Evolutionary conservation across 805 yeast species (phyloP).

Genomic region (Pichia heedii): DNA sequence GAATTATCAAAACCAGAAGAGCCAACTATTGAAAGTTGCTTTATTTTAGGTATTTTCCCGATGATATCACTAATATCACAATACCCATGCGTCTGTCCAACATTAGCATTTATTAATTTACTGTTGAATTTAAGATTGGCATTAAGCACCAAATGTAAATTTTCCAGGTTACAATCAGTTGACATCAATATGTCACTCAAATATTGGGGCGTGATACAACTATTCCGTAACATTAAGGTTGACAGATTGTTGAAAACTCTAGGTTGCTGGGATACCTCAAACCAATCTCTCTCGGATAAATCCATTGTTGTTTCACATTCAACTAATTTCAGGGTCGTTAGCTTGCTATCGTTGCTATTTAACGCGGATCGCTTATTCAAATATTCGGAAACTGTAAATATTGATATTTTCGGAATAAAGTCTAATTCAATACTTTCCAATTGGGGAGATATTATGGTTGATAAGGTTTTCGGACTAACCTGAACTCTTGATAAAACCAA

Average conservation of each 20-base stretch:
- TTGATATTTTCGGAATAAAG: not conserved
- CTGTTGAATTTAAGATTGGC: conserved; percentile 1
- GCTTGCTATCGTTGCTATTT: not conserved
- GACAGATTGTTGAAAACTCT: not conserved
- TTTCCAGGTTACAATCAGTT: not conserved
- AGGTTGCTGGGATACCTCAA: not conserved
- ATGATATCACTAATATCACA: not conserved
- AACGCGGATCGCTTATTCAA: not conserved
- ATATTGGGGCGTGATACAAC: conserved; percentile 1
- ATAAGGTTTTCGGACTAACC: not conserved
- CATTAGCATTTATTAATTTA: not conserved
- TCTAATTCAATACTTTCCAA: conserved; percentile 1
- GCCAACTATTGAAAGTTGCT: conserved; percentile 2
- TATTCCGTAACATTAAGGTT: conserved; percentile 3
- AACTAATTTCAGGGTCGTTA: not conserved
- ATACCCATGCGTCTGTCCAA: not conserved
- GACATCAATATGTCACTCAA: not conserved
- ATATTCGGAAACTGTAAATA: not conserved
- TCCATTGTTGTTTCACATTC: not conserved
- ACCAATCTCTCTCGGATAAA: conserved; percentile 1
- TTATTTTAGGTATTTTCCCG: not conserved
- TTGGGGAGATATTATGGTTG: not conserved
- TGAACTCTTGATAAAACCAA: not conserved
- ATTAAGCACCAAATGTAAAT: conserved; percentile 1
- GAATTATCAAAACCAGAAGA: conserved; percentile 2